Evolutionary conservation across 2,329 filamentous ascomycete genomes (phyloP).

Genomic region (Penicillium digitatum): DNA sequence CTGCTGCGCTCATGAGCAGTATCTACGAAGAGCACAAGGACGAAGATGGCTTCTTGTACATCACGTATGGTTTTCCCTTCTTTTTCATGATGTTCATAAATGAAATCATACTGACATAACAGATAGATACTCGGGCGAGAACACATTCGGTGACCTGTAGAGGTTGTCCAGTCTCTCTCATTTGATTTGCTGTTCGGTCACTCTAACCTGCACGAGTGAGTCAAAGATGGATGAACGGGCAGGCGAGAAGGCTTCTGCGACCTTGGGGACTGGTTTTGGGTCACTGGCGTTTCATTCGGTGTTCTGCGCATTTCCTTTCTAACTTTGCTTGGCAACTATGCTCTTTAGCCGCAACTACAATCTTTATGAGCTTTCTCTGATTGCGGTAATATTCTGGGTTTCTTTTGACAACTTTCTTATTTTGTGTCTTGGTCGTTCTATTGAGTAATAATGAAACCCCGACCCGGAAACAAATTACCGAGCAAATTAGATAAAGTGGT

Average conservation of each 20-base stretch:
- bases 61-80: conserved; percentile 62
- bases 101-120: conserved; percentile 24
- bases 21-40: conserved; percentile 99
- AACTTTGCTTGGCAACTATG: conserved; percentile 16
- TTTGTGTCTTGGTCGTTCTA: not conserved
- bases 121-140: conserved; percentile 86
- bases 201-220: not conserved
- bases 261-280: conserved; percentile 13
- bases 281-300: conserved; percentile 23
- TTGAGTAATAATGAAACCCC: not conserved
- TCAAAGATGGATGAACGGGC: conserved; percentile 1
- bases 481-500: conserved; percentile 2
- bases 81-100: not conserved
- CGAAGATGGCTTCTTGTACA: conserved; percentile 88
- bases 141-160: conserved; percentile 73
- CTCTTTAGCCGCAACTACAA: conserved; percentile 14
- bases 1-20: conserved; percentile 96
- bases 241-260: conserved; percentile 8
- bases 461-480: not conserved
- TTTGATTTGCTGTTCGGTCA: conserved; percentile 12
- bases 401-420: not conserved
- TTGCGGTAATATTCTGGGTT: conserved; percentile 1
- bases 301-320: conserved; percentile 19
- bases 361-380: not conserved
- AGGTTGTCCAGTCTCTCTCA: conserved; percentile 10